Base-by-base conservation (phyloP, 768 basidiomycete genomes). In the Rhodotorula paludigena region DNA sequence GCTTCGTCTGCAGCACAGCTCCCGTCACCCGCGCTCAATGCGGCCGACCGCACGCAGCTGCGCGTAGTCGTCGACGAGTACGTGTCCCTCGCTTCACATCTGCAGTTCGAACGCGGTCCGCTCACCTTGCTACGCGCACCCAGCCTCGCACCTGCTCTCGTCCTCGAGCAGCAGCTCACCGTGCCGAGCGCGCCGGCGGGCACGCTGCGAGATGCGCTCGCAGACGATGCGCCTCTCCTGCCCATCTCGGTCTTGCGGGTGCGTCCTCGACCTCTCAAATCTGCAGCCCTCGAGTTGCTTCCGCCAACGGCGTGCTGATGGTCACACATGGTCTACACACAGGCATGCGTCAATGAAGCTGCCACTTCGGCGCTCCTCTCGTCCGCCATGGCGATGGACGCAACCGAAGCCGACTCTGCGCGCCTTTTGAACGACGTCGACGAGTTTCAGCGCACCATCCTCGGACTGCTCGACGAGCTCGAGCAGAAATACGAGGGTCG, bases 341-440 rank as follows among this genome's bases (percentile, higher is more conserved):
- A 67, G 66, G 61, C 66, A 18, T 52, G 49, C 39, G 18, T 68
- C 28, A 68, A 59, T 42, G 61, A 68, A 38, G 54, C 66, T 1
- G 49, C 51, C 15, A 68, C 66, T 28, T 59, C 62, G 21, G 66
- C 66, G 20, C 51, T 68, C 23, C 62, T 68, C 61, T 36, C 49
- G 32, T 44, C 38, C 3, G 57, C 66, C 6, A 53, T 61, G 38
- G 62, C 51, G 41, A n/a, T 38, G 20, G 41, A 55, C 44, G 57
- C 52, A 1, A 39, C 20, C 60, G 57, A 58, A n/a, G 51, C 44
- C 15, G 53, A 42, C 41, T 52, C 51, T 32, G 62, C 66, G 6
- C 12, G 48, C 32, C 36, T 68, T 20, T 25, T 68, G 41, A 68
- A 68, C 61, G 61, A 68, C 20, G 51, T 63, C 30, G 66, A 68